phyloP scores from a whole-genome alignment of 2,329 filamentous ascomycete species.

The Fusarium setosum region DNA sequence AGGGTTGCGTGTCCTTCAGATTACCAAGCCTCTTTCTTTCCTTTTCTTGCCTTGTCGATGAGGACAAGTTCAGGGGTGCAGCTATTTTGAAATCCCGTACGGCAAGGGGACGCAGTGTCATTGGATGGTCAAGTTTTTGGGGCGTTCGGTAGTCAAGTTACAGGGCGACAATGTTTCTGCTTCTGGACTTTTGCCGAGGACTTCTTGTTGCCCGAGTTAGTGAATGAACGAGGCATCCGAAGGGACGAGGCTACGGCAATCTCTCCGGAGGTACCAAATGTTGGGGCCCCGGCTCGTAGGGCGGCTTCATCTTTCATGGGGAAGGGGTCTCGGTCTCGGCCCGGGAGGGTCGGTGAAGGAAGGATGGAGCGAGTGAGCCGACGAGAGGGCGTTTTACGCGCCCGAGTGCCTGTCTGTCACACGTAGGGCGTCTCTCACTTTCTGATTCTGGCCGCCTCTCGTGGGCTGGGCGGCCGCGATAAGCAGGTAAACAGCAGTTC shows the following conservation, averaged over 20 bases:
- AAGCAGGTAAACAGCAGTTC: constrained; percentile 24
- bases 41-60: not conserved
- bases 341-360: constrained; percentile 36
- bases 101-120: constrained; percentile 19
- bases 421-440: constrained; percentile 8
- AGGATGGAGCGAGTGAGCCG: not conserved
- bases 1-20: constrained; percentile 23
- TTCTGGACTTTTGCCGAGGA: not conserved
- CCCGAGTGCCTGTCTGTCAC: not conserved
- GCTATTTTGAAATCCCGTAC: constrained; percentile 18
- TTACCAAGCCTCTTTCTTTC: constrained; percentile 25
- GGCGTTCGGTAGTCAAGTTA: constrained; percentile 1
- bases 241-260: constrained; percentile 6
- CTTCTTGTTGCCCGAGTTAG: not conserved
- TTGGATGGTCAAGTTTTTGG: constrained; percentile 18
- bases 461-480: constrained; percentile 32
- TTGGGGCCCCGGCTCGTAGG: constrained; percentile 14
- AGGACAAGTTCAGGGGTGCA: constrained; percentile 26
- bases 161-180: constrained; percentile 2
- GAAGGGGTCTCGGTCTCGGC: constrained; percentile 19
- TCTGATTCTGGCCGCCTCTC: constrained; percentile 18
- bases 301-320: constrained; percentile 16
- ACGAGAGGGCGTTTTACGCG: constrained; percentile 25
- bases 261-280: constrained; percentile 13
- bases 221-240: constrained; percentile 3